phyloP scores from a whole-genome alignment of 495 filamentous ascomycete genomes.

The Talaromyces wortmannii region DNA sequence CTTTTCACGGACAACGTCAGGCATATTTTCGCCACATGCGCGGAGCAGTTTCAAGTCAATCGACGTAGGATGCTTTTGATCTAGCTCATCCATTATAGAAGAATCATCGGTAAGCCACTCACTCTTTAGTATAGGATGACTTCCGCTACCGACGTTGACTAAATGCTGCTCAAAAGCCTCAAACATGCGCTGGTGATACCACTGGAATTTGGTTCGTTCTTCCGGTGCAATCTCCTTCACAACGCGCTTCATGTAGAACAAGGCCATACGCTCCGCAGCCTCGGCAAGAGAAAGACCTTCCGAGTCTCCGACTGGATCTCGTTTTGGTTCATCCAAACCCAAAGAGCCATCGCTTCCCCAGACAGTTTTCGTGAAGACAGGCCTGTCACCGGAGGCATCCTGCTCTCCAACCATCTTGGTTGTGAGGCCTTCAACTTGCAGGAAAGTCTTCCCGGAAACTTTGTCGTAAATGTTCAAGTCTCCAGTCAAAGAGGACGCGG shows the following conservation, averaged over 20 bases:
- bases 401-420: too few relatives aligned
- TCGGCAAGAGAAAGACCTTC: neutral
- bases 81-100: constrained; percentile 9
- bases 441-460: too few relatives aligned
- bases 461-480: too few relatives aligned
- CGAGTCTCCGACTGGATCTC: neutral
- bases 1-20: constrained; percentile 27
- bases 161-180: constrained; percentile 5
- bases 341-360: neutral
- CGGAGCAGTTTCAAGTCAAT: constrained; percentile 17
- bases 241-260: constrained; percentile 11
- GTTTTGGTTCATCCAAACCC: neutral
- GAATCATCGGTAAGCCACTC: constrained; percentile 23
- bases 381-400: too few relatives aligned
- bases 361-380: too few relatives aligned
- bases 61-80: constrained; percentile 1
- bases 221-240: constrained; percentile 5
- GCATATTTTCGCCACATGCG: constrained; percentile 27
- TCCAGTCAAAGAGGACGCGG: too few relatives aligned
- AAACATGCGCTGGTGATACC: constrained; percentile 2
- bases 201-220: neutral
- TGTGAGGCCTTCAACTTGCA: too few relatives aligned
- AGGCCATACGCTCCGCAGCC: constrained; percentile 5
- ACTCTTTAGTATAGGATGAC: constrained; percentile 3
- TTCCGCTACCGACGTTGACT: neutral